Evolutionary conservation across 1,139 yeast species (phyloP).

Genomic region (Candida albicans): DNA sequence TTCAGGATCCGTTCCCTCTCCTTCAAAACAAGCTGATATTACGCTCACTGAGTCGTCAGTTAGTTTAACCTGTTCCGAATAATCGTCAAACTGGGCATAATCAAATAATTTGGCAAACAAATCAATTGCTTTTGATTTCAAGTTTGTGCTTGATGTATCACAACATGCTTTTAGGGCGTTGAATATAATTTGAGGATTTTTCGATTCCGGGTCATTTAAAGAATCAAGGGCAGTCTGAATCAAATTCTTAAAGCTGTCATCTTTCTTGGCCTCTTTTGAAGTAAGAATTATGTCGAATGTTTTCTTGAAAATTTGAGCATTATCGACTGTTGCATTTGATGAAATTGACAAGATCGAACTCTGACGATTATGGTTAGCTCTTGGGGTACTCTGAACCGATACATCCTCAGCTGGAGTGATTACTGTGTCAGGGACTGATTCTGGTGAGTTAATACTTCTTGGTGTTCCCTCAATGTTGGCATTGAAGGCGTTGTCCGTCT

Average conservation of each 20-base stretch:
- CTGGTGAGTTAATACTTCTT: not conserved
- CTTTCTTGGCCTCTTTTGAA: conserved; percentile 44
- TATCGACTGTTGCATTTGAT: conserved; percentile 34
- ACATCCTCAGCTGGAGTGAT: conserved; percentile 6
- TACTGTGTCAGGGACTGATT: conserved; percentile 3
- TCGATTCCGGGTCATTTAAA: conserved; percentile 27
- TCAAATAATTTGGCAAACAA: conserved; percentile 48
- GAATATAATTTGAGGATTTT: conserved; percentile 39
- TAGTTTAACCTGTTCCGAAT: conserved; percentile 48
- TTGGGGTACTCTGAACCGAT: conserved; percentile 5
- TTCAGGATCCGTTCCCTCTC: conserved; percentile 86
- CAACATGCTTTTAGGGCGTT: conserved; percentile 44
- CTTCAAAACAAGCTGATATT: conserved; percentile 82
- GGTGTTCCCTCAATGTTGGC: not conserved
- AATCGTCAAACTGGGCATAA: conserved; percentile 41
- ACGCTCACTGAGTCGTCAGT: conserved; percentile 86
- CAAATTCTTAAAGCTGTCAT: conserved; percentile 30
- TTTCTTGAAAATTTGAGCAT: conserved; percentile 39
- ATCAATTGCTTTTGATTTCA: conserved; percentile 44
- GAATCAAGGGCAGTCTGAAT: conserved; percentile 41
- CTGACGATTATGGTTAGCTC: conserved; percentile 17
- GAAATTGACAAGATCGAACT: conserved; percentile 24
- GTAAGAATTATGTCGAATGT: conserved; percentile 36
- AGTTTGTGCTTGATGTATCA: conserved; percentile 26
- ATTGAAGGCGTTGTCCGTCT: not conserved